Evolutionary conservation across 148 eudicot genomes (phyloP), one percentile per base, ranked within the genome.

Genomic region (Rhododendron ferrugineum): DNA sequence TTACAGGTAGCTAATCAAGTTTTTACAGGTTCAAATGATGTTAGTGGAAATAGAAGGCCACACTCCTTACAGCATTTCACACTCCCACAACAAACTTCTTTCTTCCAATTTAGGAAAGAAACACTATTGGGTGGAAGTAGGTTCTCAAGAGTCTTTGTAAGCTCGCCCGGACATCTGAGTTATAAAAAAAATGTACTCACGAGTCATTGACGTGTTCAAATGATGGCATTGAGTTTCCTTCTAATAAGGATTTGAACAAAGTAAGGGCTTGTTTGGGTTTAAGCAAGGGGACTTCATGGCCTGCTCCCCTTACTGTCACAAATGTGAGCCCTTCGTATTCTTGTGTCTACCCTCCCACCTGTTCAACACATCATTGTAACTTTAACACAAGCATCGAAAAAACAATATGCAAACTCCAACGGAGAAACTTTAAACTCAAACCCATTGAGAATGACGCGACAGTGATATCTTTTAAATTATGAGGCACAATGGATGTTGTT

Each of bases 211-310:
- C 87, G 86, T 82, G 91, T 80, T 91, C 87, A 37, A 91, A 86
- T 26, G 83, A 82, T 26, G 96, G 97, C 98, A 95, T 94, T 8
- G 99, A 93, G 76, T 86, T 86, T 80, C 96, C 99, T 4, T 90
- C 85, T 83, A 95, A 86, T 89, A 93, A 96, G 80, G 96, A 89
- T 85, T 92, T 89, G 87, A 92, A 7, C 28, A 96, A 90, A 1
- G 94, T 90, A 64, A 95, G 90, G 80, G 99, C 94, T 76, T 91
- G 93, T 86, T 95, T 94, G 28, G 98, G 96, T 87, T 83, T 92
- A 87, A 94, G 98, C 87, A 94, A 88, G 47, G 99, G 93, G 10
- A 96, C 99, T 92, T 96, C 98, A 86, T 96, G 99, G n/a, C 99
- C 99, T 78, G 99, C 98, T 83, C 98, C 99, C 85, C 99, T 91